A percentile compares a stretch with the other conserved stretches of the same genome.
Evolutionary conservation across 768 basidiomycete species (phyloP).

Genomic region (Neoboletus brunneissimus): DNA sequence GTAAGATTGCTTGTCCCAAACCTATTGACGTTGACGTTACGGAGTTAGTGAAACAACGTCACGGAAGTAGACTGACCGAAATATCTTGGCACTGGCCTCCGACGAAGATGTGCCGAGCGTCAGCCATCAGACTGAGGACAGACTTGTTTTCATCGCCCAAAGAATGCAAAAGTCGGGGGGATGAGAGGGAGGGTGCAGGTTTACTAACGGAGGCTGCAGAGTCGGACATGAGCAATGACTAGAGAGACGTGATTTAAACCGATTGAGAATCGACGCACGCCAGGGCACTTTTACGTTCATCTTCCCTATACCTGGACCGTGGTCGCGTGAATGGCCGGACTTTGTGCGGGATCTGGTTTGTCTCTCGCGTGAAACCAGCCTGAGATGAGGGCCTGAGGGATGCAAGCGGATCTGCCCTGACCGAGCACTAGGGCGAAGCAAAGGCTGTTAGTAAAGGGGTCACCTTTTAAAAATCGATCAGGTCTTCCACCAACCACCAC

Average conservation of each 20-base stretch:
- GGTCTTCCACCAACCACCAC: conserved; percentile 8
- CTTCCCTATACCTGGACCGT: not conserved
- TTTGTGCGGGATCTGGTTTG: not conserved
- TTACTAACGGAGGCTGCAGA: conserved; percentile 57
- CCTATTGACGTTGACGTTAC: conserved; percentile 43
- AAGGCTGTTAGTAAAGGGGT: not conserved
- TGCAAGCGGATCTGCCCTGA: not conserved
- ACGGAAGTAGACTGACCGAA: conserved; percentile 44
- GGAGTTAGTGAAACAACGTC: not conserved
- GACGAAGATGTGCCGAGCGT: conserved; percentile 71
- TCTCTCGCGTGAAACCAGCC: not conserved
- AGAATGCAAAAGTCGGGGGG: conserved; percentile 61
- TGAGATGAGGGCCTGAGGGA: too few relatives aligned
- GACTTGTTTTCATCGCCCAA: conserved; percentile 69
- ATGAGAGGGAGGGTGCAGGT: conserved; percentile 43
- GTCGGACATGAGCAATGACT: conserved; percentile 9
- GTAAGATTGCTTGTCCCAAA: conserved; percentile 78
- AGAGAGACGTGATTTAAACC: not conserved
- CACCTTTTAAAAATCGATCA: not conserved
- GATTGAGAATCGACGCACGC: conserved; percentile 21
- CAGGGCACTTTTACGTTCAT: conserved; percentile 20
- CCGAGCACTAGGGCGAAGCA: not conserved
- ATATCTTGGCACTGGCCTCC: conserved; percentile 80
- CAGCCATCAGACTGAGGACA: conserved; percentile 72
- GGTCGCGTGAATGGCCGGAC: conserved; percentile 5